Evolutionary conservation across 257 asterid species (phyloP), one percentile per base, ranked within the genome.

Genomic region (Cruciata laevipes): DNA sequence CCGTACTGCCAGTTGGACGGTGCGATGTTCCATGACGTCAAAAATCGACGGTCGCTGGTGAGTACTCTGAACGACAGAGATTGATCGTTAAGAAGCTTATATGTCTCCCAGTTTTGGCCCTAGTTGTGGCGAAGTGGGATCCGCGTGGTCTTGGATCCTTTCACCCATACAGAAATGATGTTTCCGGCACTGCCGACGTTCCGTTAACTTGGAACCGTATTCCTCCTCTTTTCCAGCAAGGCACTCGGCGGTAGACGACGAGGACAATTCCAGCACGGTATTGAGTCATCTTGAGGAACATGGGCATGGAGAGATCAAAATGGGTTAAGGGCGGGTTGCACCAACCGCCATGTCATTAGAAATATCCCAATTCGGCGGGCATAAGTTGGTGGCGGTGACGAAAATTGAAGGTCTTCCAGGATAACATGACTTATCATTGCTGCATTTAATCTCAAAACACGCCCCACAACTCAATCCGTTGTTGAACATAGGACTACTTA

Each of bases 91-190:
- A 90, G 21, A 4, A 74, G 68, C 1, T 79, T 20, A 58, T 81
- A 76, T 3, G 88, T 72, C 70, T 90, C 86, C 97, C 96, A 90
- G 23, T 90, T 90, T 70, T 90, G 97, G 0, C 97, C 97, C 97
- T 96, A 90, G 3, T 90, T 90, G 7, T 89, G 81, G 67, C 90
- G 82, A 88, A 90, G 67, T 8, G 79, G 13, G 71, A 90, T 84
- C 97, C 97, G 86, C 0, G 76, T 77, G 0, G 88, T 86, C 3
- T 44, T 74, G 5, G 95, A 68, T 0, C 96, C 97, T 69, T 90
- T 90, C 4, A 87, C 78, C 85, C 85, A 82, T 9, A 76, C 96
- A 18, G 77, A 71, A 21, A 62, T 61, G 18, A 90, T 67, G 23
- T 87, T 88, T 0, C 97, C 97, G 2, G 96, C 89, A 0, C 96